Evolutionary conservation across 169 alveolate species (phyloP).

Genomic region (Cryptosporidium meleagridis): DNA sequence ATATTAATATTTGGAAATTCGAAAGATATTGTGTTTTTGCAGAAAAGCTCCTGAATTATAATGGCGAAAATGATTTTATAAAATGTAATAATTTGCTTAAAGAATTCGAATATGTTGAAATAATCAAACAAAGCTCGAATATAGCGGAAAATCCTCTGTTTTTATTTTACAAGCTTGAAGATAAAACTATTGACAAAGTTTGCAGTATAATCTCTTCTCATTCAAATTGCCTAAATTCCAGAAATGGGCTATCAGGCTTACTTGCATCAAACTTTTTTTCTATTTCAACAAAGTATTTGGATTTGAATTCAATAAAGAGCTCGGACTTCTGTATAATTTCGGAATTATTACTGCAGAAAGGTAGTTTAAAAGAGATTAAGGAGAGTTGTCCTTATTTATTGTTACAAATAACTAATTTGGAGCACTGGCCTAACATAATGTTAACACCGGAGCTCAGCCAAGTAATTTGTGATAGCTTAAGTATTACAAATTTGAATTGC

Average conservation of each 20-base stretch:
- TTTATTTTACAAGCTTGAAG: slow-evolving; percentile 36
- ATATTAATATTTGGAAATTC: slow-evolving; percentile 44
- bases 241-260: slow-evolving; percentile 13
- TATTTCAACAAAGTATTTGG: slow-evolving; percentile 50
- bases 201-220: slow-evolving; percentile 21
- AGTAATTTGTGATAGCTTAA: slow-evolving; percentile 8
- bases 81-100: slow-evolving; percentile 13
- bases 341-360: slow-evolving; percentile 44
- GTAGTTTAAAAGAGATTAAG: slow-evolving; percentile 27
- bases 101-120: slow-evolving; percentile 19
- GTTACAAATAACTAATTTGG: slow-evolving; percentile 59
- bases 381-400: slow-evolving; percentile 29
- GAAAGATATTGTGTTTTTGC: slow-evolving; percentile 40
- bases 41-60: not conserved
- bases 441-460: slow-evolving; percentile 50
- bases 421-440: slow-evolving; percentile 70
- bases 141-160: slow-evolving; percentile 1
- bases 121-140: slow-evolving; percentile 8
- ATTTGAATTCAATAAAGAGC: slow-evolving; percentile 23
- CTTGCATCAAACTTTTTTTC: slow-evolving; percentile 44
- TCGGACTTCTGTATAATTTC: slow-evolving; percentile 63
- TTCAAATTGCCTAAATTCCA: slow-evolving; percentile 6
- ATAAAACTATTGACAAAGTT: slow-evolving; percentile 1
- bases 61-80: not conserved
- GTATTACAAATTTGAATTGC: slow-evolving; percentile 45